Conservation (phyloP, 2,329 filamentous ascomycete species). For the Parasarocladium wereldwijsianum region DNA sequence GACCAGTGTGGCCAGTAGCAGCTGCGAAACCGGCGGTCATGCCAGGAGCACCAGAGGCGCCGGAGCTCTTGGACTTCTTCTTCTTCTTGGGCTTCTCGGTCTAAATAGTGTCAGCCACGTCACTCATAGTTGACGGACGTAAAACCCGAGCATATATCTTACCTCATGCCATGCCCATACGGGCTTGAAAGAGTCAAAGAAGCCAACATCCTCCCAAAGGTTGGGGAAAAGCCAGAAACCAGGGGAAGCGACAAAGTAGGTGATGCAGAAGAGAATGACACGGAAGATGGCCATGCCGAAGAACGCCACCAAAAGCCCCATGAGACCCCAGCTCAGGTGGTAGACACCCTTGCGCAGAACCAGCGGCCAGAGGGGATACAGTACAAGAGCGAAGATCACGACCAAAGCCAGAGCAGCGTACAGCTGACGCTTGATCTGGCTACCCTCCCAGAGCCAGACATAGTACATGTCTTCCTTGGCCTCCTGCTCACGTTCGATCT, state of each 20-base stretch:
- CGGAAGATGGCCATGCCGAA: constrained; percentile 97
- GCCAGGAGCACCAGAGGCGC: constrained; percentile 13
- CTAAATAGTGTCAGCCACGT: constrained; percentile 7
- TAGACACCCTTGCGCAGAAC: constrained; percentile 86
- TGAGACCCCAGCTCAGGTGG: constrained; percentile 90
- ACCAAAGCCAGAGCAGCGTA: constrained; percentile 75
- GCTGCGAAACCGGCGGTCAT: constrained; percentile 32
- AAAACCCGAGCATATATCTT: too few relatives aligned
- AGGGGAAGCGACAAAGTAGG: constrained; percentile 69
- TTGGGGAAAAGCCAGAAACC: constrained; percentile 98
- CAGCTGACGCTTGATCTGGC: constrained; percentile 85
- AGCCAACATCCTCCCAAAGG: constrained; percentile 94
- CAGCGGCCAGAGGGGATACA: constrained; percentile 94
- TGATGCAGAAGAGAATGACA: constrained; percentile 84
- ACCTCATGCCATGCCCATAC: constrained; percentile 98
- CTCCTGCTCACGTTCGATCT: constrained; percentile 92
- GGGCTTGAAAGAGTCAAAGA: constrained; percentile 92
- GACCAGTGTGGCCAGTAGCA: constrained; percentile 35
- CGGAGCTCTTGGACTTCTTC: constrained; percentile 36
- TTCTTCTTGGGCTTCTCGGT: constrained; percentile 35
- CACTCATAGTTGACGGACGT: background rate
- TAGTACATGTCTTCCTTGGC: constrained; percentile 81
- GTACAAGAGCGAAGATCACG: constrained; percentile 73
- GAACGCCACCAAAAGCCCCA: constrained; percentile 81
- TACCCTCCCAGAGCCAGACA: constrained; percentile 89